phyloP scores from a whole-genome alignment of 139 green algal genomes.

The Coelastrella sp. region DNA sequence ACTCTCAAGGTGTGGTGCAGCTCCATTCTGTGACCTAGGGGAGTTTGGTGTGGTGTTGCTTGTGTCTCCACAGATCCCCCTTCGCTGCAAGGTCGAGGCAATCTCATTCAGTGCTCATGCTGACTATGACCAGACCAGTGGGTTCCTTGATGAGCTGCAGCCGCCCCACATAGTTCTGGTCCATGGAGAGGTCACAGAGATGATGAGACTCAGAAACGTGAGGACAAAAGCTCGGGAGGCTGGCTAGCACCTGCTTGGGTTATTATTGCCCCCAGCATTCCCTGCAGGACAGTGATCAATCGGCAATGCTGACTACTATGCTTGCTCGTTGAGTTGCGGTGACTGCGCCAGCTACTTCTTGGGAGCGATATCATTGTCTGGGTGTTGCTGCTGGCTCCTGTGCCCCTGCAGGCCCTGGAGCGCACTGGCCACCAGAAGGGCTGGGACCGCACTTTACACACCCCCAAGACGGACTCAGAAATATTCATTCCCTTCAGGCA shows the following conservation, averaged over 20 bases:
- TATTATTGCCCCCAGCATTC: too few species aligned
- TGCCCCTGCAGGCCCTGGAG: slow-evolving; percentile 40
- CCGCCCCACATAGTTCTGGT: slow-evolving; percentile 96
- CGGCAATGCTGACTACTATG: background rate
- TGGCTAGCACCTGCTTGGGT: background rate
- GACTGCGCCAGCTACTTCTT: background rate
- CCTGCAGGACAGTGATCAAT: too few species aligned
- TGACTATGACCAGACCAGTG: slow-evolving; percentile 96
- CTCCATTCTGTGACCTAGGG: background rate
- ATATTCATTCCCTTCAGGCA: slow-evolving; percentile 28
- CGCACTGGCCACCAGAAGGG: slow-evolving; percentile 51
- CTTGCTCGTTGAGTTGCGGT: background rate
- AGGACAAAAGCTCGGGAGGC: background rate
- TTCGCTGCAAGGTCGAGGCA: slow-evolving; percentile 91
- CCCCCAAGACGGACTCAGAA: slow-evolving; percentile 43
- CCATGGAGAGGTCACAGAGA: slow-evolving; percentile 90
- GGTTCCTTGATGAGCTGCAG: slow-evolving; percentile 89
- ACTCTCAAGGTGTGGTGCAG: background rate
- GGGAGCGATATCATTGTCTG: background rate
- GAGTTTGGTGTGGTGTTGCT: background rate
- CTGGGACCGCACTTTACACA: slow-evolving; percentile 48
- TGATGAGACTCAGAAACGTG: slow-evolving; percentile 74
- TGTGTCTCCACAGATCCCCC: slow-evolving; percentile 69
- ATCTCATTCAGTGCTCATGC: slow-evolving; percentile 98
- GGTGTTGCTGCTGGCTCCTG: background rate